Evolutionary conservation across 2,329 filamentous ascomycete genomes (phyloP).

Genomic region (Sporothrix variecibatus): DNA sequence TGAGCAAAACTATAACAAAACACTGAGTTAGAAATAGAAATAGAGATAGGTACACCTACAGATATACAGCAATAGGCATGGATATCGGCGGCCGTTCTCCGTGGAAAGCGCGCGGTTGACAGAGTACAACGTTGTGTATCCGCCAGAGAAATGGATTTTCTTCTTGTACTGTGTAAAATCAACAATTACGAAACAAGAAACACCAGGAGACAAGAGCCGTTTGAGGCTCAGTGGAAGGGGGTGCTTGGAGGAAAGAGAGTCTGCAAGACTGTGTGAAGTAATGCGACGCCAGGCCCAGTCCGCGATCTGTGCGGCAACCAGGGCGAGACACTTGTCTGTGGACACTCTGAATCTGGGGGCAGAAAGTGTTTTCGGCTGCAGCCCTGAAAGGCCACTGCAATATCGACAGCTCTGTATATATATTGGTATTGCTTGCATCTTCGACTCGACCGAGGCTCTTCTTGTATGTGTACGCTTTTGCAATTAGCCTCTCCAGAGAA

Average conservation of each 20-base stretch:
- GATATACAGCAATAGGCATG: not conserved
- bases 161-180: not conserved
- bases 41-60: not conserved
- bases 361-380: not conserved
- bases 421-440: too few species aligned
- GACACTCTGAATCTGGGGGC: not conserved
- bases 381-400: not conserved
- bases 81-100: not conserved
- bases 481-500: not conserved
- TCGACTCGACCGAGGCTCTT: not conserved
- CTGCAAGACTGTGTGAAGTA: not conserved
- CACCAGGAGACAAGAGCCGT: not conserved
- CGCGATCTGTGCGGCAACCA: slow-evolving; percentile 19
- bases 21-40: not conserved
- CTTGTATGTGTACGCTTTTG: too few species aligned
- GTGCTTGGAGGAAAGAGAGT: not conserved
- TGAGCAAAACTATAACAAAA: not conserved
- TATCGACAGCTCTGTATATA: not conserved
- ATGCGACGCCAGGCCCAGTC: slow-evolving; percentile 12
- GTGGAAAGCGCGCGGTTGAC: not conserved
- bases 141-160: not conserved
- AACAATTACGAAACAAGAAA: slow-evolving; percentile 8
- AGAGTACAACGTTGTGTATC: not conserved
- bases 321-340: slow-evolving; percentile 1
- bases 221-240: not conserved